Evolutionary conservation across 768 basidiomycete species (phyloP), one percentile per base, ranked within the genome.

Genomic region (Rhodosporidiobolus sp.): DNA sequence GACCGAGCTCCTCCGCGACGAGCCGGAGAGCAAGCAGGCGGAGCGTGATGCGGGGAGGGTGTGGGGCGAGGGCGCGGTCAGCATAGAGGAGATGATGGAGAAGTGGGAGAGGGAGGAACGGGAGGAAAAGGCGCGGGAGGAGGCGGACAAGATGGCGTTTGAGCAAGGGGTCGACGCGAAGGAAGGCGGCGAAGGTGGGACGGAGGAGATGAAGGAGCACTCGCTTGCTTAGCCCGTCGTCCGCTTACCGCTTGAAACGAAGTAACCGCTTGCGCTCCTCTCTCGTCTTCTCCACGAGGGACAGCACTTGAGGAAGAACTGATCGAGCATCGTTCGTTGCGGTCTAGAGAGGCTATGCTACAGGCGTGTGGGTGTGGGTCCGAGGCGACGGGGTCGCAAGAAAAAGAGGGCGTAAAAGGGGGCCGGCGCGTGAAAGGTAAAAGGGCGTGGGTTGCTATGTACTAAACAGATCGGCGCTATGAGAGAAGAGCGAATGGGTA

Each of bases 1-100:
- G 10, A 34, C 48, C 22, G 57, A 64, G 28, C 38, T 59, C 22
- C 35, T 64, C 28, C 56, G 56, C 63, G 35, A 53, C 38, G 69
- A 70, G 50, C 69, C 57, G 14, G 53, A 32, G 10, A n/a, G 35
- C 45, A 11, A 35, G 32, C 17, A 26, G 38, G 38, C 38, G 38
- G 11, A 16, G 22, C n/a, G n/a, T 20, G 4, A 17, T 24, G 11
- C 16, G 38, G 6, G 50, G 24, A 17, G 60, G 17, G 17, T 22
- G 24, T 48, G 50, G 4, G 17, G 4, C 19, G 34, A 10, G 4
- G 30, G 10, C 30, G 20, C 7, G 38, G 38, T 43, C 38, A 43
- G 14, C 8, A 7, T 43, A 7, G 38, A 26, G 16, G 61, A 38
- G 24, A 34, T 30, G 24, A 22, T 24, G 22, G 49, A 6, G 49